Base-by-base conservation (phyloP, 306 rosid species). In the Sindora glabra region DNA sequence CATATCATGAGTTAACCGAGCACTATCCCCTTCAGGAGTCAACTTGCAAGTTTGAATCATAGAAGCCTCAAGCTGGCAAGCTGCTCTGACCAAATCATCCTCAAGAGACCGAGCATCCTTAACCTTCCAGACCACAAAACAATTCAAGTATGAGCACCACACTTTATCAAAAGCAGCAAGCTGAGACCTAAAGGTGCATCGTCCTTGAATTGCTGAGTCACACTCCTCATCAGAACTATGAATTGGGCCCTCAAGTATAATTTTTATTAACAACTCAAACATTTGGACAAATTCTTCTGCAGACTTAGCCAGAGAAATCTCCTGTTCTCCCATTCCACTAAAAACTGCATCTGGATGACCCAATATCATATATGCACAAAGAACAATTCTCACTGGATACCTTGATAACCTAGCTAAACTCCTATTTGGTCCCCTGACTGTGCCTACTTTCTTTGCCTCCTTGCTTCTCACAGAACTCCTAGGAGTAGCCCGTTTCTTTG, bases 71-170 rank as follows among this genome's bases (percentile, higher is more conserved):
- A 92, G 81, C 59, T 92, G 98, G 75, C 98, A 92, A 50, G 96
- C 98, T 68, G 98, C 96, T 79, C 87, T 83, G 69, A 92, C 95
- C 72, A 92, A 75, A 77, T 92, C 98, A n/a, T 78, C 89, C 73
- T 88, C 98, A 69, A 92, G 57, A 11, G 67, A 72, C 55, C 68
- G 85, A 21, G 98, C 98, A 83, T 89, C 98, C 74, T 83, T 86
- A 61, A 81, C 90, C 83, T 92, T 92, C 98, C 98, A 92, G 2
- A 61, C 71, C 60, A 85, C 96, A 60, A 92, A 92, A 76, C 85
- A 83, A 73, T 86, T 86, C 69, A 92, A 69, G 78, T 92, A 92
- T 13, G 82, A 72, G 79, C 98, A 92, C 98, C 98, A 92, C 27
- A 90, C 95, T 83, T 83, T 86, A 77, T 92, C 96, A 63, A 92